These are phyloP conservation scores for Penicillium chermesinum DNA, from an alignment of 495 filamentous ascomycete species.

Conservation along the genomic window DNA sequence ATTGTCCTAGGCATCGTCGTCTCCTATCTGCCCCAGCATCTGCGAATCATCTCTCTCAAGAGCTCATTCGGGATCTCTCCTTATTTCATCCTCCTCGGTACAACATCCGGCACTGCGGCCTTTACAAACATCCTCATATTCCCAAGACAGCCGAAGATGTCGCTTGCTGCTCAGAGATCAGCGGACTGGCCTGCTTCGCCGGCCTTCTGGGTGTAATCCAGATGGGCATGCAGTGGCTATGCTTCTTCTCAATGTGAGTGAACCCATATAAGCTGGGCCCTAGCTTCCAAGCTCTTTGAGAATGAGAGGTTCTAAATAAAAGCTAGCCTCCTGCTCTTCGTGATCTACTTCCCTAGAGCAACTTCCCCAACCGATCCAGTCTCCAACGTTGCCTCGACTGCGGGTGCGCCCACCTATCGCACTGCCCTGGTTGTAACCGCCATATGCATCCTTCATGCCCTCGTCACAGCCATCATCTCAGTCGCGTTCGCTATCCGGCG, in stretches of 20 bases:
- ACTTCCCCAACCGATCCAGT: slow-evolving; percentile 39
- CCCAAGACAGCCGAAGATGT: slow-evolving; percentile 71
- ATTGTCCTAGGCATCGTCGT: slow-evolving; percentile 86
- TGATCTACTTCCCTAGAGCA: slow-evolving; percentile 74
- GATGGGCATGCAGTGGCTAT: slow-evolving; percentile 84
- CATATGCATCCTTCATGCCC: slow-evolving; percentile 64
- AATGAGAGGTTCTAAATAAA: no score
- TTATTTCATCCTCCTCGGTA: slow-evolving; percentile 86
- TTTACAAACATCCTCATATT: slow-evolving; percentile 89
- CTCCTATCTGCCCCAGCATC: slow-evolving; percentile 93
- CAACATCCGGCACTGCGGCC: slow-evolving; percentile 77
- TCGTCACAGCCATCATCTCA: slow-evolving; percentile 61
- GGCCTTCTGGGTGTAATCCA: slow-evolving; percentile 83
- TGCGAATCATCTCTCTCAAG: slow-evolving; percentile 77
- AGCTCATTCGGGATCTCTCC: slow-evolving; percentile 96
- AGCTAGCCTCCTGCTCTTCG: slow-evolving; percentile 71
- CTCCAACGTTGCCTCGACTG: slow-evolving; percentile 16
- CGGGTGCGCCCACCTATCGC: slow-evolving; percentile 55
- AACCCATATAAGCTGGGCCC: background rate
- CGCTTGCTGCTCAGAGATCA: slow-evolving; percentile 75
- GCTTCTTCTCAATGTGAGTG: slow-evolving; percentile 86
- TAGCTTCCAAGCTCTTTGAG: no score
- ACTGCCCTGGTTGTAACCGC: slow-evolving; percentile 69
- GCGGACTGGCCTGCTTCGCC: slow-evolving; percentile 75
- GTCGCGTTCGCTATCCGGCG: slow-evolving; percentile 53